phyloP scores from a whole-genome alignment of 306 rosid species.

The Purshia tridentata region DNA sequence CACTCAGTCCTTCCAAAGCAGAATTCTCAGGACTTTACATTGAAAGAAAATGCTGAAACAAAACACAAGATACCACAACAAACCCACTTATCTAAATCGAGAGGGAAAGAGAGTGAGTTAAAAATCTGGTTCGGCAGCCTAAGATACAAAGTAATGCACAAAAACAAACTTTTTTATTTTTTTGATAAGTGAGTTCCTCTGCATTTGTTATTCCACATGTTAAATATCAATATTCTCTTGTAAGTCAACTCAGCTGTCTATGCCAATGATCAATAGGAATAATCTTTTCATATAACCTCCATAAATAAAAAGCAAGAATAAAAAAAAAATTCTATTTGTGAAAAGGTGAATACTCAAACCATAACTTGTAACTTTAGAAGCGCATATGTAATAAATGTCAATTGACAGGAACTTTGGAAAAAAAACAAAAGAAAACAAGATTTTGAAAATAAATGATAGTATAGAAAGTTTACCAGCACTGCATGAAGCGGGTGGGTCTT shows the following conservation, averaged over 20 bases:
- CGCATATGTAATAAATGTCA: background rate
- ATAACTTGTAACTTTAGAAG: background rate
- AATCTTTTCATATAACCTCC: background rate
- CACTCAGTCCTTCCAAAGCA: background rate
- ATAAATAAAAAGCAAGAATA: background rate
- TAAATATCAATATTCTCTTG: background rate
- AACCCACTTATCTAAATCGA: background rate
- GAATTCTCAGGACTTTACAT: background rate
- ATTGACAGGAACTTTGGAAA: background rate
- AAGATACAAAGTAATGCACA: background rate
- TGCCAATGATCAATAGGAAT: background rate
- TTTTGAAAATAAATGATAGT: background rate
- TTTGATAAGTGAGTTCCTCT: background rate
- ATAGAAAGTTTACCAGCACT: slow-evolving; percentile 39
- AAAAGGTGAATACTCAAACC: background rate
- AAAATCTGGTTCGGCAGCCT: background rate
- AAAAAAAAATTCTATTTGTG: background rate
- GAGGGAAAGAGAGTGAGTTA: background rate
- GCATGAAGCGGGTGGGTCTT: slow-evolving; percentile 54
- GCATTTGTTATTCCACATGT: background rate
- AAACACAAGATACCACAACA: background rate
- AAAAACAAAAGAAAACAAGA: background rate
- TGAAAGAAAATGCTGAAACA: background rate
- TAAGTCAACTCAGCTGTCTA: background rate
- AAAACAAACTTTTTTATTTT: background rate